These are phyloP conservation scores for Botrytis porri DNA, from an alignment of 2,329 filamentous ascomycete genomes.

Conservation along the genomic window DNA sequence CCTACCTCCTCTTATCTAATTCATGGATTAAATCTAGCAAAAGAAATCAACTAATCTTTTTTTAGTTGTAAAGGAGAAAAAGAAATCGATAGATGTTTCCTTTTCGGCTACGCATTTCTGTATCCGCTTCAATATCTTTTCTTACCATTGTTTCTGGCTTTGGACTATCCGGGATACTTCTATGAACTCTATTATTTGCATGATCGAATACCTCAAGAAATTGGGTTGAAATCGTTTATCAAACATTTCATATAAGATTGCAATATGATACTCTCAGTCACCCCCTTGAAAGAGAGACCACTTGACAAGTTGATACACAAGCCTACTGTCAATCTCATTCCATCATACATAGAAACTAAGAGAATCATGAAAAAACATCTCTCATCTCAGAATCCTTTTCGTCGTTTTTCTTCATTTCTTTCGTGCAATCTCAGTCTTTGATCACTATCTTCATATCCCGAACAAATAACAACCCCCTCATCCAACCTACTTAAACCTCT, in stretches of 20 bases:
- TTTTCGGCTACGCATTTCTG: background rate
- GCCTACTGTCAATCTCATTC: background rate
- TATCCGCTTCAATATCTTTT: background rate
- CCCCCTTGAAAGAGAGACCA: background rate
- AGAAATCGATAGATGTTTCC: background rate
- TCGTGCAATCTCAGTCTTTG: background rate
- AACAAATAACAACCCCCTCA: background rate
- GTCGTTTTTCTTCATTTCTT: background rate
- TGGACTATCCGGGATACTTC: background rate
- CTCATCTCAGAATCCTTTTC: background rate
- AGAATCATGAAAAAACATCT: accelerated
- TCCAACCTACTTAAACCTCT: background rate
- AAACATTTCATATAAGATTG: background rate
- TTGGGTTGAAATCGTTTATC: background rate
- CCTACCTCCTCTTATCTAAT: background rate
- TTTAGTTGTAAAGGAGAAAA: background rate
- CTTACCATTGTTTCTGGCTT: background rate
- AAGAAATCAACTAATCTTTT: background rate
- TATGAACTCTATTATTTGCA: background rate
- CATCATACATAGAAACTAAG: accelerated
- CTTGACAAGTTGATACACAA: background rate
- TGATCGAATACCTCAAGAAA: background rate
- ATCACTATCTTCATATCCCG: accelerated
- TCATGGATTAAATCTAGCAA: background rate
- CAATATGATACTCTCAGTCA: background rate